Evolutionary conservation across 129 eudicot species (phyloP), one percentile per base, ranked within the genome.

Genomic region (Tanacetum coccineum): DNA sequence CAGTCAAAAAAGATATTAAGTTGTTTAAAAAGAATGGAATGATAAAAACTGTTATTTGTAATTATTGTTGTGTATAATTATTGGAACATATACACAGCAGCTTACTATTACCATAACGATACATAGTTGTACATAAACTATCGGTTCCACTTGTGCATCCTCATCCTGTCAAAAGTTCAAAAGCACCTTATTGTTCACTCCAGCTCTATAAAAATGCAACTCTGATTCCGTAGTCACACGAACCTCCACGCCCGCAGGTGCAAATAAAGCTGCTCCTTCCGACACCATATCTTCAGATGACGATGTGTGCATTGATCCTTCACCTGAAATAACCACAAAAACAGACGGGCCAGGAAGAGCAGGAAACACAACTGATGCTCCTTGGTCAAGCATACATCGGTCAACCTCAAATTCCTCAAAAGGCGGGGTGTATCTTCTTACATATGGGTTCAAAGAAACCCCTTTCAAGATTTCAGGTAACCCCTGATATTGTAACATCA

Each of bases 401-500:
- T 91, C 98, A 52, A 91, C 90, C 86, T 91, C 97, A 70, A 91
- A 91, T 73, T 91, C 97, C 61, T 91, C 93, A 28, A 87, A 88
- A 45, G 95, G 97, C 53, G 97, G 95, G 0, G 51, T 80, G 78
- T 91, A 91, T 68, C 89, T 83, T 60, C 73, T 78, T 13, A 76
- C 82, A 47, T 77, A 75, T 15, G 74, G 73, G 66, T 85, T 83
- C 21, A 84, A 47, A 17, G 74, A 47, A 13, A 75, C 81, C 1
- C 97, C 97, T 60, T 60, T 62, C 61, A 91, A 75, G 64, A 87
- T 83, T 30, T 91, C 85, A 30, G 93, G 97, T 48, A 76, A 73
- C 14, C 95, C 95, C 97, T 82, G 74, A 20, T 17, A 46, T 59
- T 30, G 10, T 36, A 36, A 66, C 45, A 47, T 15, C 42, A 66